phyloP scores from a whole-genome alignment of 352 stramenopile genomes.

The Pseudoperonospora humuli region DNA sequence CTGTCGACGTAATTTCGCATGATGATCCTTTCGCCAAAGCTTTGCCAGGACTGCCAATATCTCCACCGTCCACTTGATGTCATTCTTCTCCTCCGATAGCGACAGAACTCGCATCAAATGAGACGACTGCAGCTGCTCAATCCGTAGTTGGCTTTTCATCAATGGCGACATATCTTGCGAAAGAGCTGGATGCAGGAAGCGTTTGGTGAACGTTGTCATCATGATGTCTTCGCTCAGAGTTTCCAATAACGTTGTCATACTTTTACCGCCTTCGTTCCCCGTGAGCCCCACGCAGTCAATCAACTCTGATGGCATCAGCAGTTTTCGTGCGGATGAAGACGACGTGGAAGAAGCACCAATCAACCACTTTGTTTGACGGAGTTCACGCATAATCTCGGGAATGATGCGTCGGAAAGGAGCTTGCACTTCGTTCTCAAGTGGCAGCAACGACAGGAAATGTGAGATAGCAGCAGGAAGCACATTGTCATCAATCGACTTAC shows the following conservation, averaged over 20 bases:
- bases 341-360: slow-evolving; percentile 5
- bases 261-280: slow-evolving; percentile 9
- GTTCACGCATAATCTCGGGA: slow-evolving; percentile 45
- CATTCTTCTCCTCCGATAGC: slow-evolving; percentile 27
- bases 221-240: slow-evolving; percentile 20
- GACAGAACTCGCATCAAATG: slow-evolving; percentile 54
- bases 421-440: slow-evolving; percentile 65
- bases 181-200: slow-evolving; percentile 36
- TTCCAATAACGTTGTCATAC: slow-evolving; percentile 8
- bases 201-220: slow-evolving; percentile 37
- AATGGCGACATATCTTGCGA: slow-evolving; percentile 28
- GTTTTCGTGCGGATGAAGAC: background rate
- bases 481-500: background rate
- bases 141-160: slow-evolving; percentile 51
- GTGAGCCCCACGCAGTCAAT: slow-evolving; percentile 32
- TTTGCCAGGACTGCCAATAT: slow-evolving; percentile 48
- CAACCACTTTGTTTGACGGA: slow-evolving; percentile 48
- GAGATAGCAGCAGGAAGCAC: slow-evolving; percentile 22
- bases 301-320: slow-evolving; percentile 31
- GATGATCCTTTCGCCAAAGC: slow-evolving; percentile 46
- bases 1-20: slow-evolving; percentile 37
- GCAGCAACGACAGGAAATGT: slow-evolving; percentile 44
- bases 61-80: slow-evolving; percentile 29
- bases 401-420: slow-evolving; percentile 57
- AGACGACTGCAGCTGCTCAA: slow-evolving; percentile 55